Base-by-base conservation (phyloP, 2,329 filamentous ascomycete genomes). In the Aspergillus latus region DNA sequence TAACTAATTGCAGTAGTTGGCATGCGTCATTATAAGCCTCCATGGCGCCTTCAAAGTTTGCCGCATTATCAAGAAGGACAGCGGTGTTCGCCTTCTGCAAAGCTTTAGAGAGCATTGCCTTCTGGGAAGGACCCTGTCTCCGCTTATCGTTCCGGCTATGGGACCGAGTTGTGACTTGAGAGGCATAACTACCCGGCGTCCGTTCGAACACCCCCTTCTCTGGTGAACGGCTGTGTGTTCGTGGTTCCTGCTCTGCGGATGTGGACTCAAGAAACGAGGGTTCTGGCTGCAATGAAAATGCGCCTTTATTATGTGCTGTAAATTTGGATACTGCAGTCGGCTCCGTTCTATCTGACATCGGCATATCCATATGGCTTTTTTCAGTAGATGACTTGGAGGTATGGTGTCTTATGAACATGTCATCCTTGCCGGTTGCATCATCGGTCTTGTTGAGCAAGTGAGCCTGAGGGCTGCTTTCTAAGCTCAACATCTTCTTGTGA, bases 51-150 rank as follows among this genome's bases (percentile, higher is more conserved):
- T 93, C 90, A 61, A 94, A 93, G 68, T 97, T 96, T 67, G 94
- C 90, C 11, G 91, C 92, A 82, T 97, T 97, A 75, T 99, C 94
- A 40, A 99, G 83, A 63, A 97, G 84, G 28, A 99, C 94, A 21
- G 94, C 94, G 10, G 90, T 93, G 69, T 99, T 97, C 49, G 94
- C 94, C 76, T 97, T 96, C 70, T 96, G 89, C 53, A 99, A 78
- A 0, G 94, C 94, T 65, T 89, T 90, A n/a, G 93, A 96, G 36
- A 99, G 82, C 92, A 97, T 97, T 9, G 88, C 89, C 78, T 97
- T 97, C 72, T 97, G 89, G 1, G 89, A 91, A 11, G 84, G 84
- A n/a, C 73, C 74, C 59, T 75, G 73, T 57, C 74, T 72, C 60
- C 71, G 71, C 58, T 66, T 64, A 21, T 68, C 70, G 32, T 65